Evolutionary conservation across 2,329 filamentous ascomycete species (phyloP).

Genomic region (Dactylellina parvicollis): DNA sequence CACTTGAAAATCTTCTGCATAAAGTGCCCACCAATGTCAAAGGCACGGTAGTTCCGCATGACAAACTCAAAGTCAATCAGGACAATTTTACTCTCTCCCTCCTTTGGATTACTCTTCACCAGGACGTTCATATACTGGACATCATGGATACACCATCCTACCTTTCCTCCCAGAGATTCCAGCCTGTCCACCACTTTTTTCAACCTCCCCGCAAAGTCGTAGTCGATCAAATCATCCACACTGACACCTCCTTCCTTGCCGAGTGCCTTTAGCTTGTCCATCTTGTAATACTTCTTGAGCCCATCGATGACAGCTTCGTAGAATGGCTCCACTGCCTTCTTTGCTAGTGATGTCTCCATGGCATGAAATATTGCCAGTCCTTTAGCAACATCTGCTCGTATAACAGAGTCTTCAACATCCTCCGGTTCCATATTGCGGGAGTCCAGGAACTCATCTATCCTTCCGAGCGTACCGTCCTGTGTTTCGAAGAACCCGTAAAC

Average conservation of each 20-base stretch:
- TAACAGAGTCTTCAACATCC: conserved; percentile 54
- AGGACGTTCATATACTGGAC: conserved; percentile 57
- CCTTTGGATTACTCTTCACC: conserved; percentile 53
- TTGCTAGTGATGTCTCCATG: conserved; percentile 35
- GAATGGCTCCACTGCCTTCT: not conserved
- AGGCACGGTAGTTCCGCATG: conserved; percentile 56
- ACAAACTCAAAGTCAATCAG: conserved; percentile 57
- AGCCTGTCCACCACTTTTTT: conserved; percentile 43
- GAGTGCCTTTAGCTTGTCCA: conserved; percentile 56
- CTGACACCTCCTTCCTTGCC: conserved; percentile 54
- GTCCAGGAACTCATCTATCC: conserved; percentile 56
- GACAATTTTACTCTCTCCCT: conserved; percentile 54
- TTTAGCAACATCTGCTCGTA: conserved; percentile 55
- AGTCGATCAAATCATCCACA: conserved; percentile 55
- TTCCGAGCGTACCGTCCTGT: conserved; percentile 54
- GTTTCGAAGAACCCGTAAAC: conserved; percentile 56
- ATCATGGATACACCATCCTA: conserved; percentile 57
- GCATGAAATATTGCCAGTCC: conserved; percentile 51
- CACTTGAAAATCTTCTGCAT: conserved; percentile 58
- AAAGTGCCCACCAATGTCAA: conserved; percentile 57
- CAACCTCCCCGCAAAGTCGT: conserved; percentile 53
- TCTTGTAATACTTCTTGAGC: conserved; percentile 50
- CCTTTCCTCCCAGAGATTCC: conserved; percentile 52
- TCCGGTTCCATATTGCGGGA: conserved; percentile 55
- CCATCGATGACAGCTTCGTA: conserved; percentile 39